Evolutionary conservation across 257 asterid genomes (phyloP).

Genomic region (Galeopsis tetrahit): DNA sequence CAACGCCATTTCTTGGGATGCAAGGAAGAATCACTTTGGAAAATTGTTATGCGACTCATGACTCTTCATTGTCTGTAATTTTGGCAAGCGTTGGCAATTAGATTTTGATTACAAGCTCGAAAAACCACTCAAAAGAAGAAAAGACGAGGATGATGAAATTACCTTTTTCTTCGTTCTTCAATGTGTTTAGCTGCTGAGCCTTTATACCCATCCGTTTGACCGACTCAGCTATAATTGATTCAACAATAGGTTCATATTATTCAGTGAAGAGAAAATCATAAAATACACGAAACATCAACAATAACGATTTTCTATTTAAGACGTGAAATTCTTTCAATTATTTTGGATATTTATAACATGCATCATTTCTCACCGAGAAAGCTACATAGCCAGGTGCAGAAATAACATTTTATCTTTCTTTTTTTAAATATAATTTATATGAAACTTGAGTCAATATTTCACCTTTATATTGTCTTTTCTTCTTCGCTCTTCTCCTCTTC

Average conservation of each 20-base stretch:
- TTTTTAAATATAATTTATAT: background rate
- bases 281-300: background rate
- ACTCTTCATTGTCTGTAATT: constrained; percentile 51
- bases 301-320: background rate
- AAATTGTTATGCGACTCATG: constrained; percentile 29
- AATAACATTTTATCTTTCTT: background rate
- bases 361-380: background rate
- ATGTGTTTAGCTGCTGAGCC: constrained; percentile 49
- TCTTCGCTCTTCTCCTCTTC: constrained; percentile 93
- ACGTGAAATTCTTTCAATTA: background rate
- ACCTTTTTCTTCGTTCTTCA: constrained; percentile 47
- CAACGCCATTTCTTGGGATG: background rate
- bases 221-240: constrained; percentile 56
- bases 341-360: constrained; percentile 3
- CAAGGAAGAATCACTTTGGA: constrained; percentile 4
- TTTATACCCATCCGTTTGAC: constrained; percentile 47
- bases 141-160: constrained; percentile 31
- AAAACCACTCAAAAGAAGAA: background rate
- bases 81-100: constrained; percentile 25
- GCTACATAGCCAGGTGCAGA: background rate
- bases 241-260: constrained; percentile 7
- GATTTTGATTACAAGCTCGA: constrained; percentile 22
- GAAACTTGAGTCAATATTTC: constrained; percentile 18
- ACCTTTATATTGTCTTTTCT: constrained; percentile 87
- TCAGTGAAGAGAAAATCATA: constrained; percentile 3